These are phyloP conservation scores for Paramecium octaurelia DNA, from an alignment of 73 alveolate species.

Conservation along the genomic window DNA sequence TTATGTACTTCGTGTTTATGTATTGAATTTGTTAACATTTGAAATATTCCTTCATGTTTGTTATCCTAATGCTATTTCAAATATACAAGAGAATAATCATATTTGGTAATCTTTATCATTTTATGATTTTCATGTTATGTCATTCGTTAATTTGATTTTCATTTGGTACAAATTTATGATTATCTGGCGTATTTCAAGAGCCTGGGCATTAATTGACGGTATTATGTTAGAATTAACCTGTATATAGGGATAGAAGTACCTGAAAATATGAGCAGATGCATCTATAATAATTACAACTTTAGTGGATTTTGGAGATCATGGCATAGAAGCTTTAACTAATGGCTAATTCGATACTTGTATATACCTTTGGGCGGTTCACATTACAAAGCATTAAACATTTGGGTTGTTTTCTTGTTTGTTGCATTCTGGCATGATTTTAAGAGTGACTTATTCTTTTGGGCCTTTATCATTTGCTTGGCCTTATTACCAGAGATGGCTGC, in stretches of 20 bases:
- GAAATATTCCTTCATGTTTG: slow-evolving; percentile 43
- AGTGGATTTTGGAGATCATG: slow-evolving; percentile 91
- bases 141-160: slow-evolving; percentile 33
- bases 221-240: not conserved
- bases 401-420: slow-evolving; percentile 81
- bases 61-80: slow-evolving; percentile 31
- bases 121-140: not conserved
- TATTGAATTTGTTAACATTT: slow-evolving; percentile 26
- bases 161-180: slow-evolving; percentile 76
- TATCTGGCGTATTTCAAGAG: slow-evolving; percentile 83
- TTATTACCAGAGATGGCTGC: slow-evolving; percentile 81
- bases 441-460: slow-evolving; percentile 82
- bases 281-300: slow-evolving; percentile 76
- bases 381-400: slow-evolving; percentile 71
- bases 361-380: slow-evolving; percentile 91
- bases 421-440: slow-evolving; percentile 90
- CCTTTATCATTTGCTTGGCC: slow-evolving; percentile 79
- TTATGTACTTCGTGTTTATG: slow-evolving; percentile 21
- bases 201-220: slow-evolving; percentile 87
- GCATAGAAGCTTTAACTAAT: slow-evolving; percentile 91
- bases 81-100: not conserved
- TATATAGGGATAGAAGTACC: slow-evolving; percentile 47
- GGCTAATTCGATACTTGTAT: slow-evolving; percentile 87
- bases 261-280: slow-evolving; percentile 91
- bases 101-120: not conserved